These are phyloP conservation scores for Cordyceps pruinosa DNA, from an alignment of 2,329 filamentous ascomycete species.

Conservation along the genomic window DNA sequence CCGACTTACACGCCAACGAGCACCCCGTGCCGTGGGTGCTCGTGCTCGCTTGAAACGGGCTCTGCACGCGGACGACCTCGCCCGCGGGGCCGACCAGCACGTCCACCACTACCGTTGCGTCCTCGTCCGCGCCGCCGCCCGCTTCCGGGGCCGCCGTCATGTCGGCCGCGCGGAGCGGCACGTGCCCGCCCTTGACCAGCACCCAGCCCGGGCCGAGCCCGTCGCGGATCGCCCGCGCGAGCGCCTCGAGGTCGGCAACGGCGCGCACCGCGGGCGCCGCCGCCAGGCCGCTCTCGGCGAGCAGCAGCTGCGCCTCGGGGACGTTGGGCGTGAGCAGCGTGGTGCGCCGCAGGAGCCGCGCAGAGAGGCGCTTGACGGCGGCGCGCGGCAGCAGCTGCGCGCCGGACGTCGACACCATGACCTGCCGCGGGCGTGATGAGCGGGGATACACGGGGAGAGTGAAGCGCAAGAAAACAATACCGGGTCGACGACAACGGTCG, in stretches of 20 bases:
- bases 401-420: constrained; percentile 87
- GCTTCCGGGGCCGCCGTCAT: constrained; percentile 55
- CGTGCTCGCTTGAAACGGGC: constrained; percentile 61
- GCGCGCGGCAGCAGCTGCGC: constrained; percentile 58
- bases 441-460: not conserved
- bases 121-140: constrained; percentile 55
- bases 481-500: constrained; percentile 31
- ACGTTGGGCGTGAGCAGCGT: constrained; percentile 72
- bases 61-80: constrained; percentile 57
- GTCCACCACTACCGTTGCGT: constrained; percentile 60
- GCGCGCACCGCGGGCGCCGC: constrained; percentile 37
- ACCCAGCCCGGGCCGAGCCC: constrained; percentile 70
- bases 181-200: constrained; percentile 83
- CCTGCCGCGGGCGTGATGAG: constrained; percentile 41
- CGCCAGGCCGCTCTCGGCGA: constrained; percentile 42
- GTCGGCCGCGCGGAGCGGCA: constrained; percentile 50
- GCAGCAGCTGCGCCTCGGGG: constrained; percentile 62
- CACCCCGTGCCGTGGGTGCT: constrained; percentile 96
- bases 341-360: constrained; percentile 55
- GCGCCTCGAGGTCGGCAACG: constrained; percentile 58
- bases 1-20: constrained; percentile 70
- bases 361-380: constrained; percentile 55
- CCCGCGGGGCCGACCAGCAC: constrained; percentile 59
- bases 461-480: constrained; percentile 17
- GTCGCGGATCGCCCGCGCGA: constrained; percentile 57